Base-by-base conservation (phyloP, 2,329 filamentous ascomycete genomes). In the Arthrinium puccinioides region DNA sequence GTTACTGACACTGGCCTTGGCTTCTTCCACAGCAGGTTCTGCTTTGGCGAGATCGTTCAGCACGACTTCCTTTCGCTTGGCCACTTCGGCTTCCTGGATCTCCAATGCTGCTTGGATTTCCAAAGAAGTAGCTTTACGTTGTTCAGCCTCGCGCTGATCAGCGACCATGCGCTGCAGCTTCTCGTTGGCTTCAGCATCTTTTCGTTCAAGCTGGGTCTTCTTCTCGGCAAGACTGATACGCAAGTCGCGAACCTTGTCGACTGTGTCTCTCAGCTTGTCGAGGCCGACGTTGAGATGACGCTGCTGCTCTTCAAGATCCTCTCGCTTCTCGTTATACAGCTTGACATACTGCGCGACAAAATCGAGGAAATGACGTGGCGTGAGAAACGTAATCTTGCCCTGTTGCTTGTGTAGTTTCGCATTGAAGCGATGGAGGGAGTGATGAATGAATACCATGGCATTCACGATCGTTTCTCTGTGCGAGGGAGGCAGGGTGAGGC, bases 311-410 rank as follows among this genome's bases (percentile, higher is more conserved):
- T 99, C 92, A 2, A 99, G 76, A 56, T 98, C 92, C 60, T 97
- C 92, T 9, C 94, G 85, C 70, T 99, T 98, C 63, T 98, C 92
- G 45, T 89, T 94, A 66, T 97, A 97, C 6, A 99, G 72, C 61
- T 86, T 92, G 61, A 96, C 89, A 57, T 96, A 99, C 57, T 99
- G 92, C 26, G 88, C 87, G 41, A 98, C 90, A 53, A 98, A 98
- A 60, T 98, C 94, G 36, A 99, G 69, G 69, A 95, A 99, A 62
- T 99, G 92, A 31, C 92, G 82, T 31, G 92, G 92, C 9, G 94
- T 98, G 39, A 98, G 78, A 69, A 86, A 97, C 1, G 92, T 97
- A 21, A 84, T 76, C 62, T 85, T 88, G 60, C 87, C 88, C 64
- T 97, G 92, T 58, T 97, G 92, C 59, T 87, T 92, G 45, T 84